Evolutionary conservation across 495 filamentous ascomycete species (phyloP).

Genomic region (Corynascus novoguineensis): DNA sequence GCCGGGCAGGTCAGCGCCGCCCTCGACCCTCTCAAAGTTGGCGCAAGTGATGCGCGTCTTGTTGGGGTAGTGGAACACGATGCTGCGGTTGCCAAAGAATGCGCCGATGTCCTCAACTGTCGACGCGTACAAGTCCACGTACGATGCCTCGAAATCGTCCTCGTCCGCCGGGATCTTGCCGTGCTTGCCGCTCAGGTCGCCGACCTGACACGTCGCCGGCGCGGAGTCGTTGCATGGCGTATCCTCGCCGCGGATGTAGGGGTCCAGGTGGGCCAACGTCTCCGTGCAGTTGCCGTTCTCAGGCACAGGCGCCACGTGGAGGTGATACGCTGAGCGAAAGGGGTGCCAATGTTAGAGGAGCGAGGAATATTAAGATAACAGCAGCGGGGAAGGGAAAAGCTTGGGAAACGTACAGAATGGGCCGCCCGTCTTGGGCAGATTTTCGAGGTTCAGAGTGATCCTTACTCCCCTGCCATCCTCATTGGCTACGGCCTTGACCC

Average conservation of each 20-base stretch:
- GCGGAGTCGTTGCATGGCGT: constrained; percentile 56
- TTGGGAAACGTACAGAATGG: constrained; percentile 63
- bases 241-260: constrained; percentile 54
- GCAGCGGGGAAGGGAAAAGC: constrained; percentile 30
- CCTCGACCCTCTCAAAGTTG: constrained; percentile 49
- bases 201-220: constrained; percentile 72
- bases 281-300: constrained; percentile 71
- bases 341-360: background rate
- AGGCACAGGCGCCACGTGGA: constrained; percentile 71
- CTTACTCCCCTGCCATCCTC: constrained; percentile 57
- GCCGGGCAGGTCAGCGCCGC: constrained; percentile 6
- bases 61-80: constrained; percentile 71
- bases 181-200: constrained; percentile 80
- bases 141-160: constrained; percentile 42
- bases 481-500: constrained; percentile 49
- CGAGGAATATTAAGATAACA: background rate
- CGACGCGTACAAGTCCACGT: constrained; percentile 64
- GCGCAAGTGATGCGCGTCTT: constrained; percentile 67
- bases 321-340: constrained; percentile 62
- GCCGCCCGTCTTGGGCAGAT: constrained; percentile 59
- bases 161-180: constrained; percentile 50
- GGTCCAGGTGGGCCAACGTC: constrained; percentile 57
- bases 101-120: constrained; percentile 49
- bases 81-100: constrained; percentile 73
- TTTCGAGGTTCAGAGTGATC: constrained; percentile 56